A percentile compares a stretch with the other conserved stretches of the same genome.
These are phyloP conservation scores for Mycena polygramma DNA, from an alignment of 768 basidiomycete species.

Conservation along the genomic window DNA sequence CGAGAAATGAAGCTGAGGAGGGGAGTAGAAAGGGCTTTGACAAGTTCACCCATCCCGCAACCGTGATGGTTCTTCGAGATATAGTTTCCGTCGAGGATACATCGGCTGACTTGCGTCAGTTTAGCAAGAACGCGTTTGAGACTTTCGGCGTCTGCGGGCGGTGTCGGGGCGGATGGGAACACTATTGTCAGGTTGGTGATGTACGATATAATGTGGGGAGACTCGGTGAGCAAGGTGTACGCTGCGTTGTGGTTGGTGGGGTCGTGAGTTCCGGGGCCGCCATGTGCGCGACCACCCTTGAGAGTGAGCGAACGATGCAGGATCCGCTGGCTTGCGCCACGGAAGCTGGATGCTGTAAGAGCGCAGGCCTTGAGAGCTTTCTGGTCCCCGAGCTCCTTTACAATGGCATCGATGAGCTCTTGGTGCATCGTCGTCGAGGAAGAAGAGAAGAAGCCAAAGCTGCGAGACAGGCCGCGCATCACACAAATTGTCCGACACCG, in stretches of 20 bases:
- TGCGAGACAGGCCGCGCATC: not conserved
- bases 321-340: not conserved
- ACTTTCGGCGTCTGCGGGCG: not conserved
- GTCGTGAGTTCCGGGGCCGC: not conserved
- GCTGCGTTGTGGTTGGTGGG: not conserved
- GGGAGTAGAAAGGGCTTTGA: not conserved
- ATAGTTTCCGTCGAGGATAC: not conserved
- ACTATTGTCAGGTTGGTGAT: not conserved
- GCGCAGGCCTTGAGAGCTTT: not conserved
- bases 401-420: constrained; percentile 5
- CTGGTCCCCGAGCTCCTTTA: not conserved
- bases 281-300: not conserved
- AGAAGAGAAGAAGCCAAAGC: not conserved
- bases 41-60: not conserved
- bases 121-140: constrained; percentile 7
- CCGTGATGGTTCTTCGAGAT: not conserved
- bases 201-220: not conserved
- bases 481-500: not conserved
- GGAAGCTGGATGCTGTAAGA: not conserved
- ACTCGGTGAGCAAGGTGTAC: not conserved
- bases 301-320: not conserved
- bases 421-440: not conserved
- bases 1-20: not conserved
- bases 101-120: not conserved
- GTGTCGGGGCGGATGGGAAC: not conserved